Percentiles rank a stretch among this genome's conserved stretches.
These are phyloP conservation scores for Didymella pomorum DNA, from an alignment of 2,329 filamentous ascomycete genomes.

Conservation along the genomic window DNA sequence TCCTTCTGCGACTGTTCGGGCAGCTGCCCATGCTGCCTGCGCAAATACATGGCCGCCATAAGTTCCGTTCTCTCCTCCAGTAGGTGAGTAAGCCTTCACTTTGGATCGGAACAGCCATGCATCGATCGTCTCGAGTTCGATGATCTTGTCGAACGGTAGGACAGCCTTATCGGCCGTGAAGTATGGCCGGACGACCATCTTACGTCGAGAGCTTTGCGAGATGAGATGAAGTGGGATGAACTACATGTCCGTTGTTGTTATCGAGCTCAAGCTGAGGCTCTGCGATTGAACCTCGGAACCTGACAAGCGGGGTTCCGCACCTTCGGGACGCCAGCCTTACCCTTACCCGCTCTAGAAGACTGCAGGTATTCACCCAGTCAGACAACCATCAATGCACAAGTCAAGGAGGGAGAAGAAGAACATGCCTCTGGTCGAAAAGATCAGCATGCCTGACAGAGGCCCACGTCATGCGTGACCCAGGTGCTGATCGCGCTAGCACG, in stretches of 20 bases:
- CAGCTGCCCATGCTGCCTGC: slow-evolving; percentile 65
- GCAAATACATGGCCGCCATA: slow-evolving; percentile 66
- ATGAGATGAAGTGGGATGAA: not conserved
- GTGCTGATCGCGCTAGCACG: slow-evolving; percentile 17
- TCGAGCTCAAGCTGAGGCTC: slow-evolving; percentile 13
- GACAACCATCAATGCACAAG: too few relatives aligned
- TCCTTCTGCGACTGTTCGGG: slow-evolving; percentile 60
- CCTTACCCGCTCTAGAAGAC: not conserved
- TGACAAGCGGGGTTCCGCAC: slow-evolving; percentile 16
- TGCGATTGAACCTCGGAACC: slow-evolving; percentile 15
- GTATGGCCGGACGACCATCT: slow-evolving; percentile 40
- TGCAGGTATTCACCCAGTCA: not conserved
- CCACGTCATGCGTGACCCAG: not conserved
- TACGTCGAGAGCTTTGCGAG: too few relatives aligned
- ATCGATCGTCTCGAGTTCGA: slow-evolving; percentile 53
- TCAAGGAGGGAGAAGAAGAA: too few relatives aligned
- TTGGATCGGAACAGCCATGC: slow-evolving; percentile 52
- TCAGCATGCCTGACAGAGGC: too few relatives aligned
- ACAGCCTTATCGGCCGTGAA: slow-evolving; percentile 35
- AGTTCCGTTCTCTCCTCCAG: slow-evolving; percentile 52
- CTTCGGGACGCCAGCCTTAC: slow-evolving; percentile 9
- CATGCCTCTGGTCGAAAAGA: too few relatives aligned
- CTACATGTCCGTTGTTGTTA: not conserved
- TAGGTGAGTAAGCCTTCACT: slow-evolving; percentile 54
- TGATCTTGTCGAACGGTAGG: slow-evolving; percentile 52